phyloP scores from a whole-genome alignment of 2,329 filamentous ascomycete species.

The Ophiobolus disseminans region DNA sequence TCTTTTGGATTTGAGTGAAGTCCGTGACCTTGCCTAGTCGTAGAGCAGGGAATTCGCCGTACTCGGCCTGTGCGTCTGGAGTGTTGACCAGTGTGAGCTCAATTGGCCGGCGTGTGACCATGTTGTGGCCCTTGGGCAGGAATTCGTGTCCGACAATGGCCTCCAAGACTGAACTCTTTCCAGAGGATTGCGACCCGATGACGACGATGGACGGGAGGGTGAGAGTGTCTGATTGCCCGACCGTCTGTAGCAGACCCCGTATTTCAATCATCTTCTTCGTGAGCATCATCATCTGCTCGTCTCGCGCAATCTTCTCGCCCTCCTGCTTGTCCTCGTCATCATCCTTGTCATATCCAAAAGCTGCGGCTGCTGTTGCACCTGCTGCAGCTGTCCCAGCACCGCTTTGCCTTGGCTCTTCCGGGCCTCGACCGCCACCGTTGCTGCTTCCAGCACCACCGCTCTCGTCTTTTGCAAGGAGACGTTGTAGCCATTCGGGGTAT shows the following conservation, averaged over 20 bases:
- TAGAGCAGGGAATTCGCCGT: constrained; percentile 93
- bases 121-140: constrained; percentile 95
- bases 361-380: constrained; percentile 75
- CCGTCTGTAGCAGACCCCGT: constrained; percentile 84
- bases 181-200: constrained; percentile 96
- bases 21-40: constrained; percentile 89
- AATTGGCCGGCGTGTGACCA: constrained; percentile 96
- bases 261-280: constrained; percentile 99
- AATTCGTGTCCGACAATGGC: constrained; percentile 98
- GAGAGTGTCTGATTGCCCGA: constrained; percentile 88
- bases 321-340: constrained; percentile 71
- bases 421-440: constrained; percentile 49
- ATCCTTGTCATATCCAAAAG: constrained; percentile 77
- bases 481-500: constrained; percentile 78
- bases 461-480: constrained; percentile 61
- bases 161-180: constrained; percentile 96
- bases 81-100: constrained; percentile 97
- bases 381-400: constrained; percentile 64
- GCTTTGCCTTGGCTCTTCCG: constrained; percentile 62
- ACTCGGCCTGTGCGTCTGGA: constrained; percentile 83
- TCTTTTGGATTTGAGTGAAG: constrained; percentile 90
- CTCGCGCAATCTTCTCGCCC: constrained; percentile 73
- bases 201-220: constrained; percentile 98
- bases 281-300: constrained; percentile 99
- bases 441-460: constrained; percentile 49